Percentiles rank a stretch among this genome's conserved stretches.
Evolutionary conservation across 2,329 filamentous ascomycete species (phyloP).

Genomic region (Colletotrichum spinosum): DNA sequence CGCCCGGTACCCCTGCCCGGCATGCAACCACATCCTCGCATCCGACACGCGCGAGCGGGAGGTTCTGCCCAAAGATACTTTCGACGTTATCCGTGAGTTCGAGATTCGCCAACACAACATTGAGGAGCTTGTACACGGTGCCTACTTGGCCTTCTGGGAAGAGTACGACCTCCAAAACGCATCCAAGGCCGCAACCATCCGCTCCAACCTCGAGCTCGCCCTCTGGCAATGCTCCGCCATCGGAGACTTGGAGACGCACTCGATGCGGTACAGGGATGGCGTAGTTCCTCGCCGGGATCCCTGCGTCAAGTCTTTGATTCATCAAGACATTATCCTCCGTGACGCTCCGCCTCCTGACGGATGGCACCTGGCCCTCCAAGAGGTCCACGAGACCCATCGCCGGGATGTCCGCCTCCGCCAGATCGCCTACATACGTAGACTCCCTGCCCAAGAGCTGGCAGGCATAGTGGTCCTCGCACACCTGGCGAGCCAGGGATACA

Average conservation of each 20-base stretch:
- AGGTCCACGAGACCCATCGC: slow-evolving; percentile 27
- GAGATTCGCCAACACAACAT: slow-evolving; percentile 34
- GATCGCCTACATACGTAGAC: slow-evolving; percentile 15
- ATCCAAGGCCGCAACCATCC: slow-evolving; percentile 17
- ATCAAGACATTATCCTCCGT: slow-evolving; percentile 31
- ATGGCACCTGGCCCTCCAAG: slow-evolving; percentile 29
- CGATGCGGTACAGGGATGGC: slow-evolving; percentile 28
- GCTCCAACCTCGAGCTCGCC: slow-evolving; percentile 19
- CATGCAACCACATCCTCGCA: slow-evolving; percentile 32
- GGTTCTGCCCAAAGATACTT: slow-evolving; percentile 25
- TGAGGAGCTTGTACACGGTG: slow-evolving; percentile 25
- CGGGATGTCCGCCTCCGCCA: slow-evolving; percentile 29
- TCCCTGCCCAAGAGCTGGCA: slow-evolving; percentile 25
- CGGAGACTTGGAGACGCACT: slow-evolving; percentile 37
- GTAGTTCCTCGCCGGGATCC: slow-evolving; percentile 24
- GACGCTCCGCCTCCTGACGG: slow-evolving; percentile 28
- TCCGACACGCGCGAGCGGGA: slow-evolving; percentile 34
- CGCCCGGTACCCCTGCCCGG: slow-evolving; percentile 16
- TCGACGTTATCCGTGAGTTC: slow-evolving; percentile 31
- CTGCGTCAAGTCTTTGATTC: slow-evolving; percentile 31
- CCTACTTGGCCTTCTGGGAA: slow-evolving; percentile 30
- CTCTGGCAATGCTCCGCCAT: slow-evolving; percentile 34
- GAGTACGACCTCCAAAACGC: slow-evolving; percentile 26
- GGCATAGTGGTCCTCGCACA: slow-evolving; percentile 25
- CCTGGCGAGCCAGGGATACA: slow-evolving; percentile 35